A percentile compares a stretch with the other conserved stretches of the same genome.
These are phyloP conservation scores for Venturiaceae sp. DNA, from an alignment of 2,329 filamentous ascomycete species.

Conservation along the genomic window DNA sequence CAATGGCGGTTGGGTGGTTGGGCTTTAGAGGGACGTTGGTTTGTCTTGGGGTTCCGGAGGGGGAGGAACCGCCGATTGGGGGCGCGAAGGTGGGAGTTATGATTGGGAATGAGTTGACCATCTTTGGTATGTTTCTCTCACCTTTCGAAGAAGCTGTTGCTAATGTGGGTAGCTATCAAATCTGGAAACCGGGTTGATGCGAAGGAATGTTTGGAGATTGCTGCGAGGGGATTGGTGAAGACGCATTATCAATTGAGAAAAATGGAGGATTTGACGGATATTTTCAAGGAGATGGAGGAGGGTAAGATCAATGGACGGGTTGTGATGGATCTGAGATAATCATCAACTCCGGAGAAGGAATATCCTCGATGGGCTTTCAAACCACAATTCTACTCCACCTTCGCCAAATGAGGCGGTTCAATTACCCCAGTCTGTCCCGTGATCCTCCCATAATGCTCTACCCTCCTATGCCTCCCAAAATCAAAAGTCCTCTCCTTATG, in stretches of 20 bases:
- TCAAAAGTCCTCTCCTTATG: constrained; percentile 34
- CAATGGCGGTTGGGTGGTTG: constrained; percentile 31
- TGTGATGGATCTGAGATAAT: constrained; percentile 30
- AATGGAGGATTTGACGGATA: constrained; percentile 34
- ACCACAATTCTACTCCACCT: neutral
- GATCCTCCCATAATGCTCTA: constrained; percentile 14
- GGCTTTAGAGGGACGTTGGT: constrained; percentile 73
- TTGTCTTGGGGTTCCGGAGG: constrained; percentile 78
- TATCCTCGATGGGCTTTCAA: too few species aligned
- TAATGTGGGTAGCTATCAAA: too few species aligned
- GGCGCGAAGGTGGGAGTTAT: constrained; percentile 29
- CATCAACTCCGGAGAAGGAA: too few species aligned
- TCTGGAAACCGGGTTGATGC: constrained; percentile 37
- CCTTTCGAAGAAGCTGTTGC: too few species aligned
- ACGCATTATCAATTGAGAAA: constrained; percentile 35
- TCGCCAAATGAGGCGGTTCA: constrained; percentile 21
- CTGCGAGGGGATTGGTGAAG: constrained; percentile 34
- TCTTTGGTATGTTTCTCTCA: constrained; percentile 36
- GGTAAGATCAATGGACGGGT: constrained; percentile 36
- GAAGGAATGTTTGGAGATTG: constrained; percentile 38
- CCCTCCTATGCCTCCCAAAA: constrained; percentile 14
- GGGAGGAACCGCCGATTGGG: constrained; percentile 39
- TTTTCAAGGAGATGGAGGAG: constrained; percentile 37
- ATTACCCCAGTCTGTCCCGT: constrained; percentile 13
- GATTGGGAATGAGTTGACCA: constrained; percentile 30